Conservation (phyloP, 1,139 yeast genomes). For the Magnusiomyces ingens region DNA sequence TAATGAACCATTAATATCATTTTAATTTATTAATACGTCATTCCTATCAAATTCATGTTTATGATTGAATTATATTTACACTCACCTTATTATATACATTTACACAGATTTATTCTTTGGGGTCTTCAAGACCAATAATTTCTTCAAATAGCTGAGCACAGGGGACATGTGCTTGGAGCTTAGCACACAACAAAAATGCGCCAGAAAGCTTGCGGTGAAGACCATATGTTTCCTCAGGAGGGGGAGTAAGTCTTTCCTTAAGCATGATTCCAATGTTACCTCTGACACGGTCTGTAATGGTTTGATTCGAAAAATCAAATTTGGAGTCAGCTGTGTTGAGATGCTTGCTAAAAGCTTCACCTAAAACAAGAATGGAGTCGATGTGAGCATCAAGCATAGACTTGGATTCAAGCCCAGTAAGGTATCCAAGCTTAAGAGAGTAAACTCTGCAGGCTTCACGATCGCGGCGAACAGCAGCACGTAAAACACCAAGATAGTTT, state of each 20-base stretch:
- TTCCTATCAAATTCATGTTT: neutral
- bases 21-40: neutral
- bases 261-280: conserved; percentile 83
- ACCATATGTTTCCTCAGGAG: conserved; percentile 96
- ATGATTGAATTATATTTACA: neutral
- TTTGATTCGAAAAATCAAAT: conserved; percentile 75
- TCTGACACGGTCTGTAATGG: conserved; percentile 88
- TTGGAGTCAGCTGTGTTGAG: conserved; percentile 39
- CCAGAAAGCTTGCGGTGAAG: conserved; percentile 93
- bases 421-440: conserved; percentile 73
- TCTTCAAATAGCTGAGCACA: conserved; percentile 73
- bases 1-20: neutral
- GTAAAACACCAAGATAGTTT: conserved; percentile 63
- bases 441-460: conserved; percentile 55
- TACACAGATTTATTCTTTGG: neutral
- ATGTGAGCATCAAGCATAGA: conserved; percentile 90
- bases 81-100: neutral
- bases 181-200: conserved; percentile 82
- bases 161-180: conserved; percentile 76
- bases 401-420: conserved; percentile 83
- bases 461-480: conserved; percentile 72
- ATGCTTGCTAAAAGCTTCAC: conserved; percentile 70
- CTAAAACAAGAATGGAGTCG: conserved; percentile 82
- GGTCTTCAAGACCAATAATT: conserved; percentile 47
- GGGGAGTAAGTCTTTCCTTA: conserved; percentile 87